These are phyloP conservation scores for Zangia roseola DNA, from an alignment of 768 basidiomycete genomes.

Conservation along the genomic window DNA sequence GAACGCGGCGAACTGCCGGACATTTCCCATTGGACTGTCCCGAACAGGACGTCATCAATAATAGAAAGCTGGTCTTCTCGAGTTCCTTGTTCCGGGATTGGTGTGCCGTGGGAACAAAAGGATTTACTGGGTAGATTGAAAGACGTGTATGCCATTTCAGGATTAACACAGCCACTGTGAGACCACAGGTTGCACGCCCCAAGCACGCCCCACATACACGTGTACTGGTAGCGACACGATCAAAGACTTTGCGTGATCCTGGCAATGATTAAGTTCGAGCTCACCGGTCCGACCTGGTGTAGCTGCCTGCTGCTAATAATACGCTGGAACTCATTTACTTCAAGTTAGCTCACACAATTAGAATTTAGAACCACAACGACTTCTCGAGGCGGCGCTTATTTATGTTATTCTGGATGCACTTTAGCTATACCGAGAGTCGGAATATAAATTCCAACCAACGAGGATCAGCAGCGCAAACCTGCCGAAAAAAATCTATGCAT, in stretches of 20 bases:
- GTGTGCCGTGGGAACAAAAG: slow-evolving; percentile 11
- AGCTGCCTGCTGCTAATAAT: background rate
- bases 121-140: slow-evolving; percentile 5
- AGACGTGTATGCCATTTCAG: slow-evolving; percentile 1
- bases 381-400: slow-evolving; percentile 22
- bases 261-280: slow-evolving; percentile 4
- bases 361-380: background rate
- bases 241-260: background rate
- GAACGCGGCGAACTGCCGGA: background rate
- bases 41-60: slow-evolving; percentile 13
- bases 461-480: slow-evolving; percentile 13
- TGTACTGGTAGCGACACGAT: background rate
- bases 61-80: slow-evolving; percentile 19
- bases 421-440: background rate
- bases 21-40: slow-evolving; percentile 2
- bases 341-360: background rate
- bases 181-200: slow-evolving; percentile 19
- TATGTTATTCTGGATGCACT: background rate
- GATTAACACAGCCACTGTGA: background rate
- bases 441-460: background rate
- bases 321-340: background rate
- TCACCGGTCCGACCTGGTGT: background rate
- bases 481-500: too few species aligned
- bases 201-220: slow-evolving; percentile 13
- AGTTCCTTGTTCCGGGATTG: slow-evolving; percentile 20